Evolutionary conservation across 495 filamentous ascomycete species (phyloP), one percentile per base, ranked within the genome.

Genomic region (Xanthoparmelia taractica): DNA sequence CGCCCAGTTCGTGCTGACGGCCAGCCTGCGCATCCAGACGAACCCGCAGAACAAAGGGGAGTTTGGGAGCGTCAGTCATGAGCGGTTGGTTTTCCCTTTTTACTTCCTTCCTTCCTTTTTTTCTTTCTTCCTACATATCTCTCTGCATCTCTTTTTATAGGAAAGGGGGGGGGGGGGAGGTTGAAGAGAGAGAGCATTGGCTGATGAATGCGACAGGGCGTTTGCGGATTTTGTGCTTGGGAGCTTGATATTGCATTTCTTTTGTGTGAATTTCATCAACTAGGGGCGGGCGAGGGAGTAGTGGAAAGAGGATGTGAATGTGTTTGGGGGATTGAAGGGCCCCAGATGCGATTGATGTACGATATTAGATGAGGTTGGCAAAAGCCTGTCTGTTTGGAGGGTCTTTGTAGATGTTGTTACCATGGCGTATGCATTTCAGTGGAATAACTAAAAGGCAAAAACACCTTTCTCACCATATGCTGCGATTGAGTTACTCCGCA

Each of bases 241-340:
- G 70, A 96, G 91, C 72, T 70, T 98, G 73, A 89, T 98, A 70
- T 76, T 98, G 74, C 94, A 98, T 79, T 96, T 97, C 79, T 97
- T 98, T 82, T 98, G 94, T 77, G 87, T 97, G 68, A 97, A 98
- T 79, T 98, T 98, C 74, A 97, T 98, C 78, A 98, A 98, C 82
- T 97, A 77, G 77, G 11, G 50, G 5, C 10, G 52, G n/a, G 27
- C 25, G 57, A 18, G 13, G n/a, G 33, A 12, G 63, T 37, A 25
- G 41, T 40, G 33, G 12, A 55, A 36, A 31, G 48, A 52, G 11
- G n/a, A 36, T 34, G 12, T 15, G 1, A 10, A 56, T 45, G 25
- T 17, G n/a, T n/a, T 43, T 36, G 8, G 34, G 8, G 15, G 2
- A n/a, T 5, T 6, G 3, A 15, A 25, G 34, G 18, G 56, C n/a